Evolutionary conservation across 495 filamentous ascomycete species (phyloP).

Genomic region (Aeminium ludgeri): DNA sequence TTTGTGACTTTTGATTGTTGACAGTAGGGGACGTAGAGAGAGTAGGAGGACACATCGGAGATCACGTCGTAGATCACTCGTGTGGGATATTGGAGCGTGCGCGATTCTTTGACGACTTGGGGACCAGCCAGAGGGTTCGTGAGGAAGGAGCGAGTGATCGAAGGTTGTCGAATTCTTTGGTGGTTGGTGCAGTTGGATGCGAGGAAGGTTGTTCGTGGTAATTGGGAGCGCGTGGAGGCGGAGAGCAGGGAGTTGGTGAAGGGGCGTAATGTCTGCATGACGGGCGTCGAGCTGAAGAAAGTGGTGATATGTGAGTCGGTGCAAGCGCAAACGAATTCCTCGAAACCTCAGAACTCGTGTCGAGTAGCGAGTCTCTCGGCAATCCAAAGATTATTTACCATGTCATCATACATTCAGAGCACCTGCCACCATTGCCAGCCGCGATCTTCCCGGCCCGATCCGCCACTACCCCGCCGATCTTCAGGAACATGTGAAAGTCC

Average conservation of each 20-base stretch:
- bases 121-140: conserved; percentile 18
- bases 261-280: conserved; percentile 5
- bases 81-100: conserved; percentile 64
- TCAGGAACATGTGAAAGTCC: no score
- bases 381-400: no score
- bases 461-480: no score
- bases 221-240: background rate
- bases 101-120: conserved; percentile 50
- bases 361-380: no score
- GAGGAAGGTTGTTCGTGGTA: conserved; percentile 11
- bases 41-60: conserved; percentile 68
- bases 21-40: conserved; percentile 74
- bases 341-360: no score
- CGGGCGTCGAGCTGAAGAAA: background rate
- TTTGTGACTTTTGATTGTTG: conserved; percentile 50
- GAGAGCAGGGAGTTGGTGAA: background rate
- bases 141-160: conserved; percentile 18
- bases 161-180: conserved; percentile 2
- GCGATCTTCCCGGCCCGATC: no score
- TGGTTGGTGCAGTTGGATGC: conserved; percentile 27
- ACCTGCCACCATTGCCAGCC: no score
- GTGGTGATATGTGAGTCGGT: no score
- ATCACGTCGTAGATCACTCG: conserved; percentile 60
- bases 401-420: no score
- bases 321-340: no score